Conservation (phyloP, 192 early-diverging fungal genomes). For the Coemansia sp. region DNA sequence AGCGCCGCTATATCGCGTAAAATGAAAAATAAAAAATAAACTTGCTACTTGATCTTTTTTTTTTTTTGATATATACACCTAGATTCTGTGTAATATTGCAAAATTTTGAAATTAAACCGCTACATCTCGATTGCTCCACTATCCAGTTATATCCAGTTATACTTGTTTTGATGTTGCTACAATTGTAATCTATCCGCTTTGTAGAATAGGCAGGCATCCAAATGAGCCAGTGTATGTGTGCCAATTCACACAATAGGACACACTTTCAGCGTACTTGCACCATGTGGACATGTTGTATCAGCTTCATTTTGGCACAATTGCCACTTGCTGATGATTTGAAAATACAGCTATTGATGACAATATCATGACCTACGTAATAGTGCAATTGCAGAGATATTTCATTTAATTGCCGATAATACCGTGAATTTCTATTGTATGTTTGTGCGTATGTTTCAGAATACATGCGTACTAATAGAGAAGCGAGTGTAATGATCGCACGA, state of each 20-base stretch:
- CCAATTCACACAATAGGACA: background rate
- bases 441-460: background rate
- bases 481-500: background rate
- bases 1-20: constrained; percentile 45
- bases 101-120: background rate
- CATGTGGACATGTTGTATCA: background rate
- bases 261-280: background rate
- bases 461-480: background rate
- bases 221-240: background rate
- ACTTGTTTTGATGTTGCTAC: background rate
- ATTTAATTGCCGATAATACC: background rate
- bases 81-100: background rate
- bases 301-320: background rate
- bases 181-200: background rate
- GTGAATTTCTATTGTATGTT: background rate
- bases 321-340: background rate
- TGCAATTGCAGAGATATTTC: background rate
- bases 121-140: background rate
- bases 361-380: background rate
- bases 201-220: background rate
- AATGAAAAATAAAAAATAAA: background rate
- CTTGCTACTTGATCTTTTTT: background rate
- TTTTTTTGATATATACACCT: background rate
- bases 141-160: background rate
- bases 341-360: background rate